These are phyloP conservation scores for Aureobasidium subglaciale DNA, from an alignment of 2,329 filamentous ascomycete species.

Conservation along the genomic window DNA sequence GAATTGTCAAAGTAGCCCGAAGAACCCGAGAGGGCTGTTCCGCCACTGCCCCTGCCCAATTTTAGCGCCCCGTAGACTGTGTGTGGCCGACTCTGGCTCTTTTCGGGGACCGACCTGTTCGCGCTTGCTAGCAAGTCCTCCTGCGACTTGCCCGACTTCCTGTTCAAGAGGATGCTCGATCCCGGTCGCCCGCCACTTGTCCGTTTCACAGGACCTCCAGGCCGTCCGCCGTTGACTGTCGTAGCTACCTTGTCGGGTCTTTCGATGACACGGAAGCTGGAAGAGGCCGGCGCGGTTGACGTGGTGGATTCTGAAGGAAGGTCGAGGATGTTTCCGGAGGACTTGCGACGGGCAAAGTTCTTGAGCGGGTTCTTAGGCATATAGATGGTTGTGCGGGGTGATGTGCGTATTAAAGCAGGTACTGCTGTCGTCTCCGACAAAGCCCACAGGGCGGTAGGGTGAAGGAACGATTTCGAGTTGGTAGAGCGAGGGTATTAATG, in stretches of 20 bases:
- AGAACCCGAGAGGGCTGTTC: slow-evolving; percentile 41
- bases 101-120: slow-evolving; percentile 25
- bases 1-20: slow-evolving; percentile 37
- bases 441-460: background rate
- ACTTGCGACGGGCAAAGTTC: slow-evolving; percentile 46
- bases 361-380: slow-evolving; percentile 53
- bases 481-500: slow-evolving; percentile 2
- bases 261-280: slow-evolving; percentile 50
- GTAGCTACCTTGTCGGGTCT: slow-evolving; percentile 40
- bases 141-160: slow-evolving; percentile 27
- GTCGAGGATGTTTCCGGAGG: slow-evolving; percentile 48
- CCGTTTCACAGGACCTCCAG: slow-evolving; percentile 26
- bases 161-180: slow-evolving; percentile 27
- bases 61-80: slow-evolving; percentile 35
- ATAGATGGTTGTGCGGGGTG: slow-evolving; percentile 20
- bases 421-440: slow-evolving; percentile 9
- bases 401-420: background rate
- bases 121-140: slow-evolving; percentile 26
- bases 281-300: slow-evolving; percentile 15
- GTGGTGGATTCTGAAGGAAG: slow-evolving; percentile 18
- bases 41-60: slow-evolving; percentile 40
- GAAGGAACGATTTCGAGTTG: background rate
- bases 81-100: slow-evolving; percentile 20
- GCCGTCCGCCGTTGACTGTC: slow-evolving; percentile 32
- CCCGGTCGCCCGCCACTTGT: slow-evolving; percentile 28